Base-by-base conservation (phyloP, 495 filamentous ascomycete genomes). In the Podospora didyma region DNA sequence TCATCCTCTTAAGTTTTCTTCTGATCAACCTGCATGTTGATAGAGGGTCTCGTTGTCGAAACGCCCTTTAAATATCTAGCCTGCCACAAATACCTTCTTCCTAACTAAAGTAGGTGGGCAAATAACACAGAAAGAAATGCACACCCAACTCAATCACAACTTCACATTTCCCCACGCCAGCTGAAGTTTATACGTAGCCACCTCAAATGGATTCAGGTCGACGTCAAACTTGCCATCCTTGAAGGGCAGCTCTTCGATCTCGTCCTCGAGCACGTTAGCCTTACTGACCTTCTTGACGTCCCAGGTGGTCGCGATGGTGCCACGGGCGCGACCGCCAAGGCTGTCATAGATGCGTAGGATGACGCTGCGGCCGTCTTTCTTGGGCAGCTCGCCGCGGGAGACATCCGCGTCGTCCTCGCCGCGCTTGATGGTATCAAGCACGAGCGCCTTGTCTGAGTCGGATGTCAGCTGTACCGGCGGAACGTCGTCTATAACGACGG, bases 361-460 rank as follows among this genome's bases (percentile, higher is more conserved):
- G 21, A 97, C 78, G 65, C 89, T 94, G 66, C 77, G 78, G 11
- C 92, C 92, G 60, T 82, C 80, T 53, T 88, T 80, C 35, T 72
- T 75, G 10, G 85, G 79, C 35, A 96, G 67, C n/a, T 86, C 87
- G 26, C 83, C 88, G 3, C 79, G 73, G 23, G 83, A 88, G 16
- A 96, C 84, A 63, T 96, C 94, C 68, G 89, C 90, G 61, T 98
- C 94, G 62, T 98, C 94, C 72, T 97, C 95, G 22, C 91, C 94
- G 52, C 94, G 86, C 79, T 96, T 96, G 61, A 96, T 77, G 16
- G 82, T 86, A 65, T 96, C 92, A 6, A 96, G 76, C 21, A 96
- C 73, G 19, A 96, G 72, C 7, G 86, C 82, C 12, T 76, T 67
- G 53, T 57, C 56, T 11, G 66, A 69, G 21, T 82, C 76, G 20